These are phyloP conservation scores for Candolleomyces eurysporus DNA, from an alignment of 768 basidiomycete species.

Conservation along the genomic window DNA sequence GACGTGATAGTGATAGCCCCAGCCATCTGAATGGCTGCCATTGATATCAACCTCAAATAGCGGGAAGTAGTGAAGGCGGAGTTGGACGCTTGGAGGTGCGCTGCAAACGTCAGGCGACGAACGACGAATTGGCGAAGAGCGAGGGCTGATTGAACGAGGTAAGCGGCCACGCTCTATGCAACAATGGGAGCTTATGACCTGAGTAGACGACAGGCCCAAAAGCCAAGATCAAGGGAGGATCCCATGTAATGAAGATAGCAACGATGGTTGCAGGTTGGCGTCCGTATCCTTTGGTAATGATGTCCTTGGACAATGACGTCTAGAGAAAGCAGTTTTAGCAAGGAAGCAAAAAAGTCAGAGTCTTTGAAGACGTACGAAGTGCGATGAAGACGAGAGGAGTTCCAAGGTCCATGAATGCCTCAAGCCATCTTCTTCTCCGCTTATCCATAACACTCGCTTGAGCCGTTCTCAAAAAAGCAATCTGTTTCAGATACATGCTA, in stretches of 20 bases:
- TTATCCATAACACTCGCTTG: constrained; percentile 19
- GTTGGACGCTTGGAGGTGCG: constrained; percentile 21
- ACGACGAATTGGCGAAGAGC: not conserved
- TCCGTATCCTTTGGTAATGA: constrained; percentile 48
- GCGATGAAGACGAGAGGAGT: constrained; percentile 40
- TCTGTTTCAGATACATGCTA: constrained; percentile 7
- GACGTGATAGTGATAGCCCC: constrained; percentile 34
- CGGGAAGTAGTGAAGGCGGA: constrained; percentile 28
- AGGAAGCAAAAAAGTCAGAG: constrained; percentile 24
- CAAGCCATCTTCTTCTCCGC: constrained; percentile 27
- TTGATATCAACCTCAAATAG: constrained; percentile 59
- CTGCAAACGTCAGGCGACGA: constrained; percentile 20
- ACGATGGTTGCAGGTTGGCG: constrained; percentile 40
- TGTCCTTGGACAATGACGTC: constrained; percentile 52
- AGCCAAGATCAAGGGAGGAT: constrained; percentile 35
- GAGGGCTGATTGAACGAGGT: not conserved
- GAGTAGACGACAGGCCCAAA: constrained; percentile 31
- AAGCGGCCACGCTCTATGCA: too few species aligned
- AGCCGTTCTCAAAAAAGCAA: not conserved
- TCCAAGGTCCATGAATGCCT: constrained; percentile 33
- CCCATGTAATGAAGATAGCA: constrained; percentile 35
- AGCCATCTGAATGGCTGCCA: constrained; percentile 46
- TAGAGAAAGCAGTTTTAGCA: constrained; percentile 33
- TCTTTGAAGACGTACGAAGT: constrained; percentile 41
- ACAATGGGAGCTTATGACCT: constrained; percentile 8